Evolutionary conservation across 257 asterid species (phyloP).

Genomic region (Eustoma russellianum): DNA sequence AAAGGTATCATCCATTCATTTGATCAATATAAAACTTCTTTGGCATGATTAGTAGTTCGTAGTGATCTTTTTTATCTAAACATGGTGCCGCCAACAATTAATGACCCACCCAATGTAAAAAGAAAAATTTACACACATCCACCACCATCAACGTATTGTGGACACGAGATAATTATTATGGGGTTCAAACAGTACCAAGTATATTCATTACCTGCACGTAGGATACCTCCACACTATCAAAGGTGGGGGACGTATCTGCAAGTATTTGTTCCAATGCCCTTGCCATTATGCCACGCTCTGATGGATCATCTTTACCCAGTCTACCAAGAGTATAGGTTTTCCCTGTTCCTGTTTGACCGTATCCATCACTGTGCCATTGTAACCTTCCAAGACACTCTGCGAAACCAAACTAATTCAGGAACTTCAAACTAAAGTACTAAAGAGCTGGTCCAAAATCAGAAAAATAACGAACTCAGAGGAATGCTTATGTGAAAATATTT

Average conservation of each 20-base stretch:
- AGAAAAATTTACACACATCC: not conserved
- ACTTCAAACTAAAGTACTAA: not conserved
- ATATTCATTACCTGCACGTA: constrained; percentile 58
- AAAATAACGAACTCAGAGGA: too few species aligned
- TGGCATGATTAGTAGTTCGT: too few species aligned
- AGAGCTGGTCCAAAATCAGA: not conserved
- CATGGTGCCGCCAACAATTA: not conserved
- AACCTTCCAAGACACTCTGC: constrained; percentile 91
- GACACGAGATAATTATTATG: not conserved
- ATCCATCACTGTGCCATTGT: constrained; percentile 87
- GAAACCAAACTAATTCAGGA: constrained; percentile 14
- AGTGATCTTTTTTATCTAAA: not conserved
- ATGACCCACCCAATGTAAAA: not conserved
- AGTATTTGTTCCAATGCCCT: constrained; percentile 81
- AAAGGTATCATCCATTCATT: too few species aligned
- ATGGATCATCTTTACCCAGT: constrained; percentile 59
- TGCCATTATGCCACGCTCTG: constrained; percentile 92
- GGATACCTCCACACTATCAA: constrained; percentile 67
- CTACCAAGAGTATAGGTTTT: constrained; percentile 83
- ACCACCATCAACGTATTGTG: not conserved
- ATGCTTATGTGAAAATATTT: too few species aligned
- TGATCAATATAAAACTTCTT: too few species aligned
- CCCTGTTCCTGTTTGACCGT: constrained; percentile 95
- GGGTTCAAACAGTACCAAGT: not conserved
- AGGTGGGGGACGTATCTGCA: constrained; percentile 32